Conservation (phyloP, 2,329 filamentous ascomycete species). For the Zymoseptoria tritici region DNA sequence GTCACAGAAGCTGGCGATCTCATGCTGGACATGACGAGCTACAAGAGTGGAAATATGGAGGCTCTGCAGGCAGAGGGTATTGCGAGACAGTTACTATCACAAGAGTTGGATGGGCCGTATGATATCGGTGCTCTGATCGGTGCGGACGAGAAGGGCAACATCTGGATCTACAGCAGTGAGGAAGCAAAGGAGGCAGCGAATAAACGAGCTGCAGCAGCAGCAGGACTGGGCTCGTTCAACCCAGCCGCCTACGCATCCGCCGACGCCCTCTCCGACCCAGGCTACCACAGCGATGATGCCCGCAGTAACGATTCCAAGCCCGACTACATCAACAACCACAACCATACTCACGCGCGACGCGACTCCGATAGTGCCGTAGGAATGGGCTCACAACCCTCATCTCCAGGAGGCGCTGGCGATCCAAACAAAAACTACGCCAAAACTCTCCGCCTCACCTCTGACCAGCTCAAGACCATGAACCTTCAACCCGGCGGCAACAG, state of each 20-base stretch:
- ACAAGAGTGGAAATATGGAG: slow-evolving; percentile 90
- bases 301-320: slow-evolving; percentile 45
- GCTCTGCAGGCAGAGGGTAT: slow-evolving; percentile 87
- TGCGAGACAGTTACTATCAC: slow-evolving; percentile 81
- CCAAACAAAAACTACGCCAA: slow-evolving; percentile 89
- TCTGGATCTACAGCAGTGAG: slow-evolving; percentile 99
- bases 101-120: slow-evolving; percentile 90
- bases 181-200: slow-evolving; percentile 87
- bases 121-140: slow-evolving; percentile 94
- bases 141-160: slow-evolving; percentile 87
- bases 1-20: slow-evolving; percentile 90
- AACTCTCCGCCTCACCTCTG: slow-evolving; percentile 87
- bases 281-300: slow-evolving; percentile 84
- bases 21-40: slow-evolving; percentile 97
- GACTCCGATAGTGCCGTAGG: slow-evolving; percentile 66
- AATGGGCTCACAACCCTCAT: slow-evolving; percentile 52
- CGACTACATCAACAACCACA: slow-evolving; percentile 29
- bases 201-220: slow-evolving; percentile 43
- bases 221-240: slow-evolving; percentile 44
- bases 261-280: slow-evolving; percentile 87
- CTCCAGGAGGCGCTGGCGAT: slow-evolving; percentile 50
- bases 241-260: slow-evolving; percentile 50
- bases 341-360: slow-evolving; percentile 48
- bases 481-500: slow-evolving; percentile 80
- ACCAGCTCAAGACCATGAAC: slow-evolving; percentile 80